These are phyloP conservation scores for Microbotryum intermedium DNA, from an alignment of 1,284 basidiomycete genomes.

Conservation along the genomic window DNA sequence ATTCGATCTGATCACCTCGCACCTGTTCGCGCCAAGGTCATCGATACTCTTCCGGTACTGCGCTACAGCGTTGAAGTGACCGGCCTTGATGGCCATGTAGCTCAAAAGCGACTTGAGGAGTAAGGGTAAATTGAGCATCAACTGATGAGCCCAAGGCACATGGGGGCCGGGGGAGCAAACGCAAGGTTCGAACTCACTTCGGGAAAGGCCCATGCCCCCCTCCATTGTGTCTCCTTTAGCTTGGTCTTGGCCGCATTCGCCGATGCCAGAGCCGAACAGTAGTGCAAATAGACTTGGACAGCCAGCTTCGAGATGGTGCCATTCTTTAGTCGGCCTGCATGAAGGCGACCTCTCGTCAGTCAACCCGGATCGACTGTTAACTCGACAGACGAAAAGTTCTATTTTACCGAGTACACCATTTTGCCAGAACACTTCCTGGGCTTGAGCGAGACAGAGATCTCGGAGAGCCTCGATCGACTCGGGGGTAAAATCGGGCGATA, in stretches of 20 bases:
- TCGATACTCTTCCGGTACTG: conserved; percentile 84
- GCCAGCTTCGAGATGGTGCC: conserved; percentile 79
- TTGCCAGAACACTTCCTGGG: conserved; percentile 96
- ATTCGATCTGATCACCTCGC: background rate
- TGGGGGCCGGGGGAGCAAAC: background rate
- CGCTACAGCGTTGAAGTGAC: conserved; percentile 83
- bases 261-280: conserved; percentile 48
- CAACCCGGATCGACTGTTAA: too few species aligned
- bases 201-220: conserved; percentile 45
- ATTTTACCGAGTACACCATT: conserved; percentile 68
- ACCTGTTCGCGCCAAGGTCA: conserved; percentile 76
- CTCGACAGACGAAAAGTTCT: too few species aligned
- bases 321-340: conserved; percentile 62
- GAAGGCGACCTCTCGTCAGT: background rate
- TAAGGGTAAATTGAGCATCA: background rate
- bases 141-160: background rate
- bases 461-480: conserved; percentile 59
- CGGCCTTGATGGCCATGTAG: conserved; percentile 72
- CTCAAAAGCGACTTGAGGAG: conserved; percentile 60
- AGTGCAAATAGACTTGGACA: conserved; percentile 60
- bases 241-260: conserved; percentile 42
- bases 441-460: conserved; percentile 80
- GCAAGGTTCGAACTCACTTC: conserved; percentile 42
- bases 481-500: conserved; percentile 55
- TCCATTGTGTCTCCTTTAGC: conserved; percentile 34